Evolutionary conservation across 495 filamentous ascomycete species (phyloP), one percentile per base, ranked within the genome.

Genomic region (Parathielavia hyrcaniae): DNA sequence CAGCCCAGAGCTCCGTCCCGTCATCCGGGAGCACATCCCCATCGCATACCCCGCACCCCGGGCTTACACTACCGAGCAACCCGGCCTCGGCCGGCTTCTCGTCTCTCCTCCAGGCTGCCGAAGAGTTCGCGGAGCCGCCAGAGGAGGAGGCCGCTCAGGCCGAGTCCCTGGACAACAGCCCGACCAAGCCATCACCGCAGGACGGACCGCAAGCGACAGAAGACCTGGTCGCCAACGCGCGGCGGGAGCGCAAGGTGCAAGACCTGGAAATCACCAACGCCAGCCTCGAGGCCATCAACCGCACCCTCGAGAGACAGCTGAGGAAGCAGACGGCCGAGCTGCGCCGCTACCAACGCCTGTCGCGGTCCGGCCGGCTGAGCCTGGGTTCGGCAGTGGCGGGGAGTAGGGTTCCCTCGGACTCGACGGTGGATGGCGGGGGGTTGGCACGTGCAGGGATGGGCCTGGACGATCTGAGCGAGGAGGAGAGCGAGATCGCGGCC

Each of bases 211-310:
- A 80, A 23, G 69, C 81, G 52, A 86, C 77, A 51, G 89, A 91
- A 51, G 89, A 91, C 39, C 67, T 85, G 10, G 90, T 91, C 2
- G 79, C 87, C 12, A 92, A 88, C 69, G 93, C 93, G 8, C 83
- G 93, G 16, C 84, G 88, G 8, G 93, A 97, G 71, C 84, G 93
- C 55, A 97, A 97, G 71, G 91, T 99, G 32, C 76, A 97, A 62
- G 93, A 99, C 69, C 76, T 99, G n/a, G 89, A 99, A 66, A 99
- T 99, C 58, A 95, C 88, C 60, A 99, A 99, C 62, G 92, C 90
- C 2, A 96, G 90, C 22, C 81, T 99, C 9, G 80, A 96, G 32
- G 95, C 95, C n/a, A 97, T 99, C 72, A 99, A 99, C 65, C 82
- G 90, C 49, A 90, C 89, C 0, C 75, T 99, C 1, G 93, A 99